phyloP scores from a whole-genome alignment of 2,329 filamentous ascomycete species.

The Ophiostoma populinum region DNA sequence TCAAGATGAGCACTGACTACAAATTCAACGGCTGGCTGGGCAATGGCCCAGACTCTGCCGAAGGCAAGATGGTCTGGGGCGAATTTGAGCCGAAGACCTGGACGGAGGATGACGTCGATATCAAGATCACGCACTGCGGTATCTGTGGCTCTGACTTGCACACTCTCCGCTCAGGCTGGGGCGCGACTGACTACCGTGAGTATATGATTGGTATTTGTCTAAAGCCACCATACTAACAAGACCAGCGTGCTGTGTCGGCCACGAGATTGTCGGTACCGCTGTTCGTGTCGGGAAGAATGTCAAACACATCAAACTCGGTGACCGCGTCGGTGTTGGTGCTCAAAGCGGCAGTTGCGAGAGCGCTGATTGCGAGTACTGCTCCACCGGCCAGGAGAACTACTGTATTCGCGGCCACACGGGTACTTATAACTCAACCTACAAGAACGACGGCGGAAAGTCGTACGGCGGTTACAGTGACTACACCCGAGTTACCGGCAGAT shows the following conservation, averaged over 20 bases:
- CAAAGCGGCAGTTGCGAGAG: constrained; percentile 11
- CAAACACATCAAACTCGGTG: constrained; percentile 20
- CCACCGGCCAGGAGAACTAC: constrained; percentile 6
- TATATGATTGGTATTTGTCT: background rate
- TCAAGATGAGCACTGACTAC: constrained; percentile 1
- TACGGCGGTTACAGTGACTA: constrained; percentile 12
- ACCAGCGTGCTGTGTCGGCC: constrained; percentile 37
- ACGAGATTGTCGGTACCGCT: constrained; percentile 46
- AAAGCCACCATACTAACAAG: background rate
- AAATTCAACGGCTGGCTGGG: constrained; percentile 35
- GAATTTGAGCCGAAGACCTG: constrained; percentile 45
- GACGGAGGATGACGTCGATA: constrained; percentile 48
- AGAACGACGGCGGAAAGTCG: constrained; percentile 23
- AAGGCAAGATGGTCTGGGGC: constrained; percentile 37
- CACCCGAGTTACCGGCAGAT: constrained; percentile 22
- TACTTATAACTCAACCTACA: constrained; percentile 9
- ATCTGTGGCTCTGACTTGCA: constrained; percentile 48
- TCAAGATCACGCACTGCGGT: constrained; percentile 47
- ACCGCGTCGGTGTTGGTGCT: constrained; percentile 12
- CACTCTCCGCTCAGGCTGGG: constrained; percentile 37
- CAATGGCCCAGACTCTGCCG: constrained; percentile 20
- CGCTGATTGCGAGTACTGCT: constrained; percentile 18
- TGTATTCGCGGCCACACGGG: constrained; percentile 5
- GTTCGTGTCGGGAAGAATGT: constrained; percentile 34
- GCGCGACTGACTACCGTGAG: constrained; percentile 5